A percentile compares a stretch with the other conserved stretches of the same genome.
Evolutionary conservation across 225 moss, liverwort and hornwort genomes (phyloP).

Genomic region (Bryum argenteum): DNA sequence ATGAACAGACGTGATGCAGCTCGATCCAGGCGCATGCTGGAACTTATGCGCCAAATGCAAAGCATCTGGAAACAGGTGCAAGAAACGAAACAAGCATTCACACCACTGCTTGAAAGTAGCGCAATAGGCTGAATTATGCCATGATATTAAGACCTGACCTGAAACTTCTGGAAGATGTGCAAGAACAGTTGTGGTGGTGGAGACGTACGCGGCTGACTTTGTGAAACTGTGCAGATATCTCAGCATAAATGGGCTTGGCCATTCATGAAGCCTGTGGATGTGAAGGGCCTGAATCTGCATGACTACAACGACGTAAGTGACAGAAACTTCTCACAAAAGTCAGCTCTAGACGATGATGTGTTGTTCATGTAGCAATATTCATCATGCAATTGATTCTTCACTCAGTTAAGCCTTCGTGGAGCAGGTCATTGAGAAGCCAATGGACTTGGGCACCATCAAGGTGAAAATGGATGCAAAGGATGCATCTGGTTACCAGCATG

Average conservation of each 20-base stretch:
- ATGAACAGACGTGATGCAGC: slow-evolving; percentile 71
- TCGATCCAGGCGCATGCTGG: slow-evolving; percentile 87
- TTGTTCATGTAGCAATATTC: slow-evolving; percentile 10
- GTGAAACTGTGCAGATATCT: slow-evolving; percentile 57
- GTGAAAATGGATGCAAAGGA: slow-evolving; percentile 92
- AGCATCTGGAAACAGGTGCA: slow-evolving; percentile 84
- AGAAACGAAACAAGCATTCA: not conserved
- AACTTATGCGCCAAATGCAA: slow-evolving; percentile 83
- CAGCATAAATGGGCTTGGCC: slow-evolving; percentile 99
- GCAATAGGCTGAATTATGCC: slow-evolving; percentile 7
- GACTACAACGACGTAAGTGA: slow-evolving; percentile 82
- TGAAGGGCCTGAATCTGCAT: slow-evolving; percentile 77
- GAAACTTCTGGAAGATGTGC: not conserved
- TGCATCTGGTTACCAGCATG: slow-evolving; percentile 84
- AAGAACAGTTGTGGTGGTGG: slow-evolving; percentile 2
- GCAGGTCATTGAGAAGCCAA: slow-evolving; percentile 93
- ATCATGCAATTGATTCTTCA: not conserved
- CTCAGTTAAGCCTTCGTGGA: slow-evolving; percentile 24
- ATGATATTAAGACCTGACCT: not conserved
- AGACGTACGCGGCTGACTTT: slow-evolving; percentile 13
- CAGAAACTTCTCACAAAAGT: slow-evolving; percentile 2
- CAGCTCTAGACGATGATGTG: slow-evolving; percentile 10
- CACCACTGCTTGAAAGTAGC: no score
- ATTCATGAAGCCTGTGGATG: slow-evolving; percentile 98
- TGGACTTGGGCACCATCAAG: slow-evolving; percentile 97